These are phyloP conservation scores for Botrytis galanthina DNA, from an alignment of 2,329 filamentous ascomycete species.

Conservation along the genomic window DNA sequence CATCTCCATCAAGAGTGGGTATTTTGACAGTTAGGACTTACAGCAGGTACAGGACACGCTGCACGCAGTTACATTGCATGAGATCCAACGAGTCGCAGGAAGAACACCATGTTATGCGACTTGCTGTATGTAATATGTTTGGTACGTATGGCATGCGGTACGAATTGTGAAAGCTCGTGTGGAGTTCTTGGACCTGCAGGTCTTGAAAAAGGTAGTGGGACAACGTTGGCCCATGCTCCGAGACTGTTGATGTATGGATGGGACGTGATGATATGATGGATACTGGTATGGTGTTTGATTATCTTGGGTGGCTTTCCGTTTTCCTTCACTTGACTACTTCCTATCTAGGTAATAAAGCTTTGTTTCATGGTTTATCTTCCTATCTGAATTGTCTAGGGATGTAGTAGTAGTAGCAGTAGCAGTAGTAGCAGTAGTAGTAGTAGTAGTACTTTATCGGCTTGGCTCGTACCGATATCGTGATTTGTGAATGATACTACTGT, in stretches of 20 bases:
- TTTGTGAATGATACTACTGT: background rate
- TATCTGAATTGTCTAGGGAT: background rate
- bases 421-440: no score
- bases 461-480: background rate
- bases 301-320: no score
- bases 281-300: no score
- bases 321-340: no score
- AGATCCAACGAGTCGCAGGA: background rate
- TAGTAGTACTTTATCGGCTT: background rate
- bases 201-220: background rate
- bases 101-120: background rate
- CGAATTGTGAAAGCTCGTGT: background rate
- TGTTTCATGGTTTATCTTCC: background rate
- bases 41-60: conserved; percentile 3
- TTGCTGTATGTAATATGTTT: background rate
- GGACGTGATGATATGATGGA: background rate
- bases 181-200: conserved; percentile 7
- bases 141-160: background rate
- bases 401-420: no score
- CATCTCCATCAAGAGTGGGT: background rate
- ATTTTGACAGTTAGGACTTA: background rate
- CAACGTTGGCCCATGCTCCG: background rate
- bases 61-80: background rate
- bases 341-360: background rate
- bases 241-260: background rate